Conservation (phyloP, 768 basidiomycete genomes). For the Xanthoconium stramineum region DNA sequence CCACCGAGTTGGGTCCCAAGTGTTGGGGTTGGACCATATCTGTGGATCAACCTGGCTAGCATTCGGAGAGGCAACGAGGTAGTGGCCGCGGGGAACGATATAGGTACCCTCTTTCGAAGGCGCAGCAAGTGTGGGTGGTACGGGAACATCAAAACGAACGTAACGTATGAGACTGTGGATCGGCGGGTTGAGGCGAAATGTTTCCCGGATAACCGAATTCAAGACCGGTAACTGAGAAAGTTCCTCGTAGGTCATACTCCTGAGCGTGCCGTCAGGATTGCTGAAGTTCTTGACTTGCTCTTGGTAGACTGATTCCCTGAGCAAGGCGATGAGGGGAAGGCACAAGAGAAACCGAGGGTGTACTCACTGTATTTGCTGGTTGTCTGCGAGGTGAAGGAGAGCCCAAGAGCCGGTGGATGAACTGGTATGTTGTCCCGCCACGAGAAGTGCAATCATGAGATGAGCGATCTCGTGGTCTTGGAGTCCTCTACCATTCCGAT, state of each 20-base stretch:
- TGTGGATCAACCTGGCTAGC: slow-evolving; percentile 83
- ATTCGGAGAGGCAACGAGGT: slow-evolving; percentile 83
- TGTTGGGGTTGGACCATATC: slow-evolving; percentile 69
- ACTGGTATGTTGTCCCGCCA: slow-evolving; percentile 99
- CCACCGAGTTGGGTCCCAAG: slow-evolving; percentile 87
- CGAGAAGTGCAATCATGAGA: slow-evolving; percentile 97
- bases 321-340: background rate
- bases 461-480: slow-evolving; percentile 93
- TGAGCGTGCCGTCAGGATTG: slow-evolving; percentile 75
- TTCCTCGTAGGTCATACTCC: slow-evolving; percentile 82
- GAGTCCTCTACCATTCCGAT: slow-evolving; percentile 75
- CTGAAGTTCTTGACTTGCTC: slow-evolving; percentile 86
- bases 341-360: background rate
- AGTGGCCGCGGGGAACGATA: slow-evolving; percentile 87
- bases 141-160: slow-evolving; percentile 78
- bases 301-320: slow-evolving; percentile 76
- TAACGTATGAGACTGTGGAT: slow-evolving; percentile 95
- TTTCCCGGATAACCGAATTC: slow-evolving; percentile 90
- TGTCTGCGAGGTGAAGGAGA: slow-evolving; percentile 80
- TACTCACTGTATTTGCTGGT: slow-evolving; percentile 68
- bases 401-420: slow-evolving; percentile 91
- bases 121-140: slow-evolving; percentile 77
- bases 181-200: slow-evolving; percentile 89
- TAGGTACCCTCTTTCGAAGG: slow-evolving; percentile 73
- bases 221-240: slow-evolving; percentile 78